Conservation (phyloP, 345 rosid genomes). For the Populus euphratica region DNA sequence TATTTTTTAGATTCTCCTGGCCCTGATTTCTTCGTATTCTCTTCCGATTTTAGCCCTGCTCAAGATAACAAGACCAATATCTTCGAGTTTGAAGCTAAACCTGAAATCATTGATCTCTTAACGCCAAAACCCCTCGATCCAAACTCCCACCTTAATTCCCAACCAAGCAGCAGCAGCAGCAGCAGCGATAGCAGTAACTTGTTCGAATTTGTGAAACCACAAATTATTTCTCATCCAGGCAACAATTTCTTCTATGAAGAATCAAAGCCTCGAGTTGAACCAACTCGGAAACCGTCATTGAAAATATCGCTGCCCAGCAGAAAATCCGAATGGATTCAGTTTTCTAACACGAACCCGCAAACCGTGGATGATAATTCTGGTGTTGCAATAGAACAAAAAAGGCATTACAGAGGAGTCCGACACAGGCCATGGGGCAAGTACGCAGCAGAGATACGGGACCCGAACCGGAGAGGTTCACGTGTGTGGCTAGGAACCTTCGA, state of each 20-base stretch:
- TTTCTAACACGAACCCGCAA: constrained; percentile 17
- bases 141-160: neutral
- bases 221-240: neutral
- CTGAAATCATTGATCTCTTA: constrained; percentile 32
- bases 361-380: neutral
- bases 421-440: constrained; percentile 93
- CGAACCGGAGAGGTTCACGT: constrained; percentile 62
- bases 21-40: constrained; percentile 25
- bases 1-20: constrained; percentile 12
- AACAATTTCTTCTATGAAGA: constrained; percentile 18
- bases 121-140: constrained; percentile 24
- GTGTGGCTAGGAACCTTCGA: constrained; percentile 89
- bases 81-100: constrained; percentile 41
- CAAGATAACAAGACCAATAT: constrained; percentile 6
- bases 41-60: neutral
- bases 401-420: constrained; percentile 89
- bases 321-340: constrained; percentile 46
- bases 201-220: constrained; percentile 22
- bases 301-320: constrained; percentile 48
- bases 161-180: neutral
- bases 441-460: constrained; percentile 97
- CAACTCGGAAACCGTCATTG: constrained; percentile 18
- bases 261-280: constrained; percentile 14
- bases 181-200: neutral
- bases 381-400: constrained; percentile 19